phyloP scores from a whole-genome alignment of 176 grass and related monocot genomes.

The Cenchrus americanus region DNA sequence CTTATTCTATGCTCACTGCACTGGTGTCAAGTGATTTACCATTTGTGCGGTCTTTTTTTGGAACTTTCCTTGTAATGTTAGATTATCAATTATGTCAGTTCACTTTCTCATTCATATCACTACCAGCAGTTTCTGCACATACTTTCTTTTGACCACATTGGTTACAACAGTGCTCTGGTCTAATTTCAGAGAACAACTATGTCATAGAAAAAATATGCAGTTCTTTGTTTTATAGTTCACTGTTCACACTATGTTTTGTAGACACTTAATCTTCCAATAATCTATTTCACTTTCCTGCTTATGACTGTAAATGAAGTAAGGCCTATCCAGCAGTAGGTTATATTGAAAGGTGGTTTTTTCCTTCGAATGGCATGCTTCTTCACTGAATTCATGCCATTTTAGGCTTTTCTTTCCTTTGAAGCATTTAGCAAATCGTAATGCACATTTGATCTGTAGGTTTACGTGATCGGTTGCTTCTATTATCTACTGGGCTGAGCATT shows the following conservation, averaged over 20 bases:
- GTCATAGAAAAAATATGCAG: neutral
- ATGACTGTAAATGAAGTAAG: constrained; percentile 30
- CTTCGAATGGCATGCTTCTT: constrained; percentile 32
- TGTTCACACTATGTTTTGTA: neutral
- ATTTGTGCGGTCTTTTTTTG: constrained; percentile 6
- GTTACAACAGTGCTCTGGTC: neutral
- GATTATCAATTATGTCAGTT: neutral
- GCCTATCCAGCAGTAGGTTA: neutral
- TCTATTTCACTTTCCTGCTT: constrained; percentile 12
- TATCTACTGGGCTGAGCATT: constrained; percentile 68
- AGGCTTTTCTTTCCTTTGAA: neutral
- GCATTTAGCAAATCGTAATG: constrained; percentile 23
- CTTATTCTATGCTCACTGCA: too few species aligned
- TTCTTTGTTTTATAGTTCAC: neutral
- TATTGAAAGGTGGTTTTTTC: constrained; percentile 16
- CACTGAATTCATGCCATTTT: constrained; percentile 10
- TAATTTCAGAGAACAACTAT: constrained; percentile 24
- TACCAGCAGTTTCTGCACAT: neutral
- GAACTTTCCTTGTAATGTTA: constrained; percentile 3
- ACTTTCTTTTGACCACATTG: constrained; percentile 1
- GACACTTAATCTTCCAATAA: neutral
- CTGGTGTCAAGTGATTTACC: too few species aligned
- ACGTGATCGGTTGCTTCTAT: constrained; percentile 54
- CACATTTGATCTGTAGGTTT: constrained; percentile 55
- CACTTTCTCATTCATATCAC: neutral